Base-by-base conservation (phyloP, 2,329 filamentous ascomycete species). In the Emmonsiellopsis sp. region DNA sequence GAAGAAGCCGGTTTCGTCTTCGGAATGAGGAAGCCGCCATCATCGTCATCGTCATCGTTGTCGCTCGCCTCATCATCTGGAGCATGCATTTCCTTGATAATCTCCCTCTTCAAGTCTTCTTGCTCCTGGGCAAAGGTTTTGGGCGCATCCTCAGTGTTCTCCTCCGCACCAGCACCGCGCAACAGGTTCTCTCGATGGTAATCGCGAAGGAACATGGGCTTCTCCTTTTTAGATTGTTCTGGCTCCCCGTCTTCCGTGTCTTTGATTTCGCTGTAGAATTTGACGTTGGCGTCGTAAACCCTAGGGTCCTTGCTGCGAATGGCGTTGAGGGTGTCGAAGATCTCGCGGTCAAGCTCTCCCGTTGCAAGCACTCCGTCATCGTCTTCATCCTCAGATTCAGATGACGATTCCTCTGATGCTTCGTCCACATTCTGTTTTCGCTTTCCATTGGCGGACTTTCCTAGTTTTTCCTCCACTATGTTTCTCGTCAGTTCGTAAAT, bases 101-200 rank as follows among this genome's bases (percentile, higher is more conserved):
- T 82, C 11, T 84, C 80, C 61, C 82, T 80, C 68, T 93, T 91
- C 55, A 95, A 73, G 50, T 85, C 83, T 58, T 89, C 88, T 69
- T 97, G 93, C 73, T 97, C 89, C 70, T 97, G 83, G 8, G 81
- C 82, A 67, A 95, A 96, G 8, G 91, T 94, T 68, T 77, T 80
- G 13, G 63, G 71, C 41, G 63, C 59, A 13, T 72, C 70, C 7
- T 81, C 77, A 11, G 85, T 80, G 15, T 81, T 76, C 13, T 84
- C 81, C 1, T 76, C 78, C 2, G 75, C 80, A 38, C 88, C 89
- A 38, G 82, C 82, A 8, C 76, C 79, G 40, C 82, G 82, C 55
- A 97, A 68, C n/a, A 95, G 77, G 63, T 92, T 94, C 69, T 93
- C 83, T 57, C 91, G 85, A 66, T 98, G 93, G 70, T 96, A 98